Evolutionary conservation across 2,329 filamentous ascomycete species (phyloP).

Genomic region (Curvularia spicifera): DNA sequence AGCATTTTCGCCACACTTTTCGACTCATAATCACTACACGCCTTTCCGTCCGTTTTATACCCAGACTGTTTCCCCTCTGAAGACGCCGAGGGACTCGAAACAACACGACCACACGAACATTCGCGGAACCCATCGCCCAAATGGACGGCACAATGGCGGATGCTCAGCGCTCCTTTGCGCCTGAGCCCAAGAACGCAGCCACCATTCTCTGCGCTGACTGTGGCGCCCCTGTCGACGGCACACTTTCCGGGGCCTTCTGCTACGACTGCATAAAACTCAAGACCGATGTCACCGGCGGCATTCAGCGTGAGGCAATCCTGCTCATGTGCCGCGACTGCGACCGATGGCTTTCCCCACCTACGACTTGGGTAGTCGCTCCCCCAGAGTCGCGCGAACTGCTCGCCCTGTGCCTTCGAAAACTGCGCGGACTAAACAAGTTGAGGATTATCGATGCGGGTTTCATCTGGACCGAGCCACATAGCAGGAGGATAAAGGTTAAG

Average conservation of each 20-base stretch:
- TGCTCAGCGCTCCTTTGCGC: constrained; percentile 48
- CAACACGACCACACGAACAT: background rate
- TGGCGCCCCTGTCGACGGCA: constrained; percentile 93
- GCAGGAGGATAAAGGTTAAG: constrained; percentile 88
- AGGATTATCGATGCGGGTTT: constrained; percentile 95
- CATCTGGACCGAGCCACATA: constrained; percentile 98
- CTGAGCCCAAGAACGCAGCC: constrained; percentile 53
- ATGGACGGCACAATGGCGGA: constrained; percentile 51
- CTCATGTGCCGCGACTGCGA: constrained; percentile 96
- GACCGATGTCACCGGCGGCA: constrained; percentile 88
- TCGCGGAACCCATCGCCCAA: constrained; percentile 10
- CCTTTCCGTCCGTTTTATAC: constrained; percentile 7
- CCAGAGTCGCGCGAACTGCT: constrained; percentile 92
- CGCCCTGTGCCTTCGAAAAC: constrained; percentile 86
- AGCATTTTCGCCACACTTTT: constrained; percentile 32
- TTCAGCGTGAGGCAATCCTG: constrained; percentile 86
- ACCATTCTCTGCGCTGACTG: constrained; percentile 98
- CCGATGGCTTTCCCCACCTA: constrained; percentile 84
- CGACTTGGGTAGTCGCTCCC: constrained; percentile 81
- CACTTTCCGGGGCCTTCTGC: constrained; percentile 82
- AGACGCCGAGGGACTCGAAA: background rate
- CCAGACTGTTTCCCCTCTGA: background rate
- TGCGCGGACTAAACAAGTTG: constrained; percentile 85
- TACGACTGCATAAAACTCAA: constrained; percentile 96
- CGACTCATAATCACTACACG: constrained; percentile 22